A percentile compares a stretch with the other conserved stretches of the same genome.
Evolutionary conservation across 176 grass and related monocot species (phyloP).

Genomic region (Bothriochloa decipiens): DNA sequence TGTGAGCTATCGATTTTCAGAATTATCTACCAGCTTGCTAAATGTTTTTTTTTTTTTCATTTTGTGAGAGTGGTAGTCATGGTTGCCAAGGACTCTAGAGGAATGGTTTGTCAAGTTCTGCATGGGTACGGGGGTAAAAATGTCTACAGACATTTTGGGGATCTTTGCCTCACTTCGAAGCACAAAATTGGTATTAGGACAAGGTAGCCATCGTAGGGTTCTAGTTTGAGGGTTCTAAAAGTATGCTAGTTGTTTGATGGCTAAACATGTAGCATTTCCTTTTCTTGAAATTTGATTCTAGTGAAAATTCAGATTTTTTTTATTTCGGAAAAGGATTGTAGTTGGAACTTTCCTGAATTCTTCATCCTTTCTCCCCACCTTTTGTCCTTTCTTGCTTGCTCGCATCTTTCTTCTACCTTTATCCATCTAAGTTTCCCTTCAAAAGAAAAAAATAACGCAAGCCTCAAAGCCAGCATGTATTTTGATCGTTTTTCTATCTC

Average conservation of each 20-base stretch:
- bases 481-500: neutral
- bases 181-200: constrained; percentile 6
- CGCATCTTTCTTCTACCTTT: constrained; percentile 9
- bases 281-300: constrained; percentile 9
- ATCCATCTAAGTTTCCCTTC: constrained; percentile 34
- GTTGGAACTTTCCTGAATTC: constrained; percentile 42
- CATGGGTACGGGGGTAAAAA: neutral
- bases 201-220: neutral
- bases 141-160: neutral
- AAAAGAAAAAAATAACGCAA: neutral
- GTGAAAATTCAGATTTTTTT: neutral
- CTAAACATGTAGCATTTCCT: constrained; percentile 10
- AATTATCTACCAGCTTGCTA: neutral
- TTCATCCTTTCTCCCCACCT: neutral
- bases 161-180: neutral
- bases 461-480: neutral
- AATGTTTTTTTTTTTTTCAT: neutral
- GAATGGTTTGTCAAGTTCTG: neutral
- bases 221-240: constrained; percentile 5
- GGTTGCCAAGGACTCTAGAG: neutral
- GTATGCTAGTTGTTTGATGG: neutral
- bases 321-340: neutral
- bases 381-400: neutral
- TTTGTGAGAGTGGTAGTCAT: neutral
- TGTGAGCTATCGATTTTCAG: neutral